These are phyloP conservation scores for Picea sitchensis DNA, from an alignment of 75 land plant genomes.

Conservation along the genomic window DNA sequence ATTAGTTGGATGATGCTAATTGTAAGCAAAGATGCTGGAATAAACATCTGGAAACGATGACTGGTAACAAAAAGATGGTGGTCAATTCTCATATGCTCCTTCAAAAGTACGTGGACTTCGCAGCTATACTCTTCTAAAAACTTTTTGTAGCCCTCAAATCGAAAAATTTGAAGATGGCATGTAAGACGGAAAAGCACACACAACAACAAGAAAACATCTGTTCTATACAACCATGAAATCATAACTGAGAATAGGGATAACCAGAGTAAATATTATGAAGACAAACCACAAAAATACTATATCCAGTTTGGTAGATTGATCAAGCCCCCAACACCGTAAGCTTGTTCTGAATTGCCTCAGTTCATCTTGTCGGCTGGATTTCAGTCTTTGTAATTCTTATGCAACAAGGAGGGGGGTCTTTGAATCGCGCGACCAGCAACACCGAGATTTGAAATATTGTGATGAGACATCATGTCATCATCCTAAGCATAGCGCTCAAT, in stretches of 20 bases:
- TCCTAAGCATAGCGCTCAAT: too few species aligned
- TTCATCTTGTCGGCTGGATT: too few species aligned
- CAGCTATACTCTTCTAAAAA: slow-evolving; percentile 28
- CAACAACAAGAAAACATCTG: slow-evolving; percentile 59
- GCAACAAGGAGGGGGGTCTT: too few species aligned
- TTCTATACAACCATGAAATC: slow-evolving; percentile 67
- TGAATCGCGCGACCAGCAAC: too few species aligned
- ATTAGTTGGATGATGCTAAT: slow-evolving; percentile 58
- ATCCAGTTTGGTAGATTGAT: slow-evolving; percentile 39
- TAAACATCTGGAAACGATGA: slow-evolving; percentile 64
- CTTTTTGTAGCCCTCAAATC: slow-evolving; percentile 50
- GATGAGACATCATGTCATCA: too few species aligned
- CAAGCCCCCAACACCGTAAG: slow-evolving; percentile 63
- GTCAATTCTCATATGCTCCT: slow-evolving; percentile 59
- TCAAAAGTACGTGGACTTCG: slow-evolving; percentile 34
- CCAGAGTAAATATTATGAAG: slow-evolving; percentile 49
- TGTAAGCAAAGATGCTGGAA: slow-evolving; percentile 39
- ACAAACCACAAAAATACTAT: slow-evolving; percentile 52
- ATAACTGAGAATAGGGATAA: slow-evolving; percentile 50
- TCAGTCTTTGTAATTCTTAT: too few species aligned
- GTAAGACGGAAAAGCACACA: slow-evolving; percentile 71
- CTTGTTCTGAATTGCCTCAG: background rate
- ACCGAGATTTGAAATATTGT: too few species aligned
- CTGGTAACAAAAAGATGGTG: slow-evolving; percentile 58
- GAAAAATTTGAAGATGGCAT: slow-evolving; percentile 67